Conservation (phyloP, 345 rosid genomes). For the Populus ilicifolia region DNA sequence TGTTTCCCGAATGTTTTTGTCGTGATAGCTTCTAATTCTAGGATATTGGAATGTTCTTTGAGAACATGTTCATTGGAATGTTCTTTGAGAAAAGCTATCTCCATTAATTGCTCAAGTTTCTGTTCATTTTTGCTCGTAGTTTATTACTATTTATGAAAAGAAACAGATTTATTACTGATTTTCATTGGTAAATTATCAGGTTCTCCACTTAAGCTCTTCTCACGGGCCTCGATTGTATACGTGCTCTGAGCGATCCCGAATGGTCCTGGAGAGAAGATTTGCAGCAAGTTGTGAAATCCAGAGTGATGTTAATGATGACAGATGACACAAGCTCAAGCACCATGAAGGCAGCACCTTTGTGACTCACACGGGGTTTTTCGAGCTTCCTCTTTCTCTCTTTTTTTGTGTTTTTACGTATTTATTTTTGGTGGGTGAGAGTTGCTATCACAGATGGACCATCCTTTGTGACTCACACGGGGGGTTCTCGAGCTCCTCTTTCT, state of each 20-base stretch:
- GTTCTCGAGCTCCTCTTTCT: no score
- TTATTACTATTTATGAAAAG: not conserved
- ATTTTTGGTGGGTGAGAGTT: no score
- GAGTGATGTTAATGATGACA: constrained; percentile 12
- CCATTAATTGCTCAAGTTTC: not conserved
- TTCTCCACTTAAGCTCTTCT: constrained; percentile 91
- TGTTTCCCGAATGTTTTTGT: not conserved
- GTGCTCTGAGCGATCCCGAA: constrained; percentile 71
- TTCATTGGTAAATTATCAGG: constrained; percentile 40
- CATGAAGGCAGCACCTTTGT: constrained; percentile 34
- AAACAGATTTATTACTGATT: not conserved
- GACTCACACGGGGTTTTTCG: not conserved
- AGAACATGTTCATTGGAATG: not conserved
- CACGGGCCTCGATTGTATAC: constrained; percentile 82
- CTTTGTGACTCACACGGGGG: constrained; percentile 19
- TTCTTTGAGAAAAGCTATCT: not conserved
- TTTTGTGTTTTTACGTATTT: not conserved
- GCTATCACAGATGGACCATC: not conserved
- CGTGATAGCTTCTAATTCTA: not conserved
- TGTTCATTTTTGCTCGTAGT: not conserved
- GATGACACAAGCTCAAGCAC: constrained; percentile 23
- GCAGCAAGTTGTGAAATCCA: constrained; percentile 35
- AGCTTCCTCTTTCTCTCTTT: not conserved
- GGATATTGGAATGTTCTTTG: not conserved
- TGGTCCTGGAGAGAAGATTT: constrained; percentile 83